Evolutionary conservation across 108 stramenopile genomes (phyloP).

Genomic region (Pseudonitzschia multiseries): DNA sequence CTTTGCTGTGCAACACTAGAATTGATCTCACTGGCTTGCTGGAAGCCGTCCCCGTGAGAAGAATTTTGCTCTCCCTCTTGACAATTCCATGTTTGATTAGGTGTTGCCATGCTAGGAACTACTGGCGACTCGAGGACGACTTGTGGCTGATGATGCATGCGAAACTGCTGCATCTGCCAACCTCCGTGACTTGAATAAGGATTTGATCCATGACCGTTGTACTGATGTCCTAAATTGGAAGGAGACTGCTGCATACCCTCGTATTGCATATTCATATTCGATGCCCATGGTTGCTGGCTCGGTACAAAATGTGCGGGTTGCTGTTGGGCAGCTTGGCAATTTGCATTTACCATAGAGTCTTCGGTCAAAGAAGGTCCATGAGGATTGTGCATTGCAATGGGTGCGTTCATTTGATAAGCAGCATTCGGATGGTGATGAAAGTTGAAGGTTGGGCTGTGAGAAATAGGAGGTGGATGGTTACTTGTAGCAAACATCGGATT

Average conservation of each 20-base stretch:
- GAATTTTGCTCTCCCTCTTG: background rate
- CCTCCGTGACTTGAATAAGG: slow-evolving; percentile 13
- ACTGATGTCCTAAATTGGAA: background rate
- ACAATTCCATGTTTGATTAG: slow-evolving; percentile 21
- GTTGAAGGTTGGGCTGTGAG: slow-evolving; percentile 22
- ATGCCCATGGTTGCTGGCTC: slow-evolving; percentile 25
- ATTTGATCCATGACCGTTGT: background rate
- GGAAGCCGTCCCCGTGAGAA: background rate
- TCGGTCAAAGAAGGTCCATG: slow-evolving; percentile 6
- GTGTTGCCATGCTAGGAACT: slow-evolving; percentile 1
- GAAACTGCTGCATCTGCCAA: slow-evolving; percentile 14
- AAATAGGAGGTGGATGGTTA: slow-evolving; percentile 14
- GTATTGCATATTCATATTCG: slow-evolving; percentile 18
- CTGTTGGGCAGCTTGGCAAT: background rate
- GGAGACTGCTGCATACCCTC: slow-evolving; percentile 18
- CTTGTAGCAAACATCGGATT: background rate
- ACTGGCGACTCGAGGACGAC: slow-evolving; percentile 17
- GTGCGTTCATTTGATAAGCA: slow-evolving; percentile 28
- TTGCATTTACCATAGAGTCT: slow-evolving; percentile 4
- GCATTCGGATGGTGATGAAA: slow-evolving; percentile 23
- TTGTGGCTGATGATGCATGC: slow-evolving; percentile 11
- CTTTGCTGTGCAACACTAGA: background rate
- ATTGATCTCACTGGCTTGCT: slow-evolving; percentile 7
- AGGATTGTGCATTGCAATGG: slow-evolving; percentile 14
- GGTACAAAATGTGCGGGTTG: slow-evolving; percentile 20